phyloP scores from a whole-genome alignment of 345 rosid genomes.

The Salix dunnii region DNA sequence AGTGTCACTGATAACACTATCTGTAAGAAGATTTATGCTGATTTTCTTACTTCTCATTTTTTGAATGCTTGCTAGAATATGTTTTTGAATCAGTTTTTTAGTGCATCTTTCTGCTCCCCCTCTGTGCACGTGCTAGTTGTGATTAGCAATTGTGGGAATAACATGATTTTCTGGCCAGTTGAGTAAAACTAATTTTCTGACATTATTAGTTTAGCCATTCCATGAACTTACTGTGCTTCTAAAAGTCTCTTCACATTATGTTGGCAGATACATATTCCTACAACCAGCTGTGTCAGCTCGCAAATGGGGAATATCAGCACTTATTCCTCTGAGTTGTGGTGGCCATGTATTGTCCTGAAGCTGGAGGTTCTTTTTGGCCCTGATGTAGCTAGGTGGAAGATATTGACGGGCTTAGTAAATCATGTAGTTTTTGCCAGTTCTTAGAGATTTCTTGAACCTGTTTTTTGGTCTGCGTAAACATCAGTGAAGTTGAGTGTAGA shows the following conservation, averaged over 20 bases:
- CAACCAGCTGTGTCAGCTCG: conserved; percentile 81
- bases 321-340: conserved; percentile 50
- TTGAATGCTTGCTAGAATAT: background rate
- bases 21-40: background rate
- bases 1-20: background rate
- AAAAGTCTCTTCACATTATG: background rate
- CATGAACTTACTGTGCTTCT: background rate
- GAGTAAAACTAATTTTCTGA: background rate
- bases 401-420: background rate
- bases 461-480: background rate
- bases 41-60: background rate
- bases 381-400: conserved; percentile 11
- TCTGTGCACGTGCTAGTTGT: background rate
- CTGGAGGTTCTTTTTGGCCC: background rate
- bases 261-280: conserved; percentile 55
- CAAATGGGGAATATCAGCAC: conserved; percentile 70
- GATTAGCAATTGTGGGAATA: background rate
- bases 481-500: background rate
- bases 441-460: background rate
- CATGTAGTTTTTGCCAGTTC: background rate
- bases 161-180: background rate
- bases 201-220: background rate
- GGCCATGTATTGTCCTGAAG: background rate
- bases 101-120: background rate
- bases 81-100: background rate